phyloP scores from a whole-genome alignment of 2,329 filamentous ascomycete genomes.

The Bimuria novae-zelandiae region DNA sequence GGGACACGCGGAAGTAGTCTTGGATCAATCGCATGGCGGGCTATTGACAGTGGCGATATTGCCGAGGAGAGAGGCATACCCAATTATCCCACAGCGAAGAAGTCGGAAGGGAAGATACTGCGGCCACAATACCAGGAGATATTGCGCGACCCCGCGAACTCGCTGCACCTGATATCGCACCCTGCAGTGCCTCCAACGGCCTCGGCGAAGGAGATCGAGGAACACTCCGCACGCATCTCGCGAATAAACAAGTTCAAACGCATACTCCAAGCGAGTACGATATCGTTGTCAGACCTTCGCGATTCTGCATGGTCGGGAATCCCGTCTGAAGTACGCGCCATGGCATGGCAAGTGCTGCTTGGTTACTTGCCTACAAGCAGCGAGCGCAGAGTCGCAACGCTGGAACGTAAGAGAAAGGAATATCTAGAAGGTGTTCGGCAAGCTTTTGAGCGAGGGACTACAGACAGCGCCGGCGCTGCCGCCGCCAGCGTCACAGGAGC shows the following conservation, averaged over 20 bases:
- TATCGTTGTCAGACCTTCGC: conserved; percentile 81
- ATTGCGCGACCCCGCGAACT: conserved; percentile 82
- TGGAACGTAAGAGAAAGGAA: conserved; percentile 94
- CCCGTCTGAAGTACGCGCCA: conserved; percentile 91
- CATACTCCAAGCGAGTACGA: conserved; percentile 88
- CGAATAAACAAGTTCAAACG: conserved; percentile 99
- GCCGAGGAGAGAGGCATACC: conserved; percentile 84
- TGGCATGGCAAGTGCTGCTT: conserved; percentile 97
- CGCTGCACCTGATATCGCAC: conserved; percentile 91
- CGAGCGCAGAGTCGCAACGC: conserved; percentile 83
- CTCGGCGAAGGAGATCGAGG: conserved; percentile 80
- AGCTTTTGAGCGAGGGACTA: conserved; percentile 62
- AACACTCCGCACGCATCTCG: conserved; percentile 82
- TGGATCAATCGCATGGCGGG: conserved; percentile 56
- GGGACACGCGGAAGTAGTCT: conserved; percentile 28
- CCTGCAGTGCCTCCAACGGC: conserved; percentile 74
- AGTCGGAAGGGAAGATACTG: conserved; percentile 91
- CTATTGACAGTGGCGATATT: conserved; percentile 86
- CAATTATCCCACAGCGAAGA: conserved; percentile 85
- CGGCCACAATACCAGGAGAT: conserved; percentile 98
- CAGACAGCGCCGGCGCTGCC: conserved; percentile 41
- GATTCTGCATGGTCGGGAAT: conserved; percentile 91
- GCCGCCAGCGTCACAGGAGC: conserved; percentile 60
- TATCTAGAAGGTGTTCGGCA: conserved; percentile 88
- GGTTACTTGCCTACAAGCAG: conserved; percentile 97